Conservation (phyloP, 192 early-diverging fungal species). For the Backusella mclennaniae region DNA sequence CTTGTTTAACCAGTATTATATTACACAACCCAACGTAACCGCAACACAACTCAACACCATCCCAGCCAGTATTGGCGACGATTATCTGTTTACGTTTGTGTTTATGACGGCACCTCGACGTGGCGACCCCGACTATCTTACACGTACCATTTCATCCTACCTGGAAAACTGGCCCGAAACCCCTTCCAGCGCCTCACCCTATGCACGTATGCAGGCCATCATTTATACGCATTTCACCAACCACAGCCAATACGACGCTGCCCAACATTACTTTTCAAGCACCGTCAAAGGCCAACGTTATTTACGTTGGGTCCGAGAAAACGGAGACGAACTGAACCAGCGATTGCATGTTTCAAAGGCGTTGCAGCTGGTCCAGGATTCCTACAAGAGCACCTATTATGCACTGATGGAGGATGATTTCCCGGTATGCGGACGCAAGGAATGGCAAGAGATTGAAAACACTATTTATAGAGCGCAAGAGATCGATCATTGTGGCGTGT, state of each 20-base stretch:
- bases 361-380: conserved; percentile 31
- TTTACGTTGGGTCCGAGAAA: conserved; percentile 43
- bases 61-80: conserved; percentile 6
- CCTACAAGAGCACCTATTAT: conserved; percentile 39
- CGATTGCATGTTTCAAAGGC: conserved; percentile 45
- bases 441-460: conserved; percentile 48
- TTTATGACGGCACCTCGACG: conserved; percentile 53
- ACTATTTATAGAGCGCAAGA: conserved; percentile 40
- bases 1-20: conserved; percentile 28
- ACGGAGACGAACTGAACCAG: conserved; percentile 45
- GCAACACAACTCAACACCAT: conserved; percentile 11
- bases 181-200: conserved; percentile 37
- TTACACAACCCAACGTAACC: conserved; percentile 18
- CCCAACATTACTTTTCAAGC: conserved; percentile 28
- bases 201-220: conserved; percentile 46
- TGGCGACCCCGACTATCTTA: conserved; percentile 38
- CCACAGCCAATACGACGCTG: conserved; percentile 41
- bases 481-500: conserved; percentile 49
- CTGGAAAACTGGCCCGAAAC: conserved; percentile 38
- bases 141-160: conserved; percentile 43
- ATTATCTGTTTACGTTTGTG: conserved; percentile 41
- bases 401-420: conserved; percentile 54
- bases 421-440: conserved; percentile 42
- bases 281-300: conserved; percentile 45
- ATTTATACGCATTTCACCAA: conserved; percentile 53